Percentiles rank a stretch among this genome's conserved stretches.
Evolutionary conservation across 2,329 filamentous ascomycete genomes (phyloP).

Genomic region (Alternaria dauci): DNA sequence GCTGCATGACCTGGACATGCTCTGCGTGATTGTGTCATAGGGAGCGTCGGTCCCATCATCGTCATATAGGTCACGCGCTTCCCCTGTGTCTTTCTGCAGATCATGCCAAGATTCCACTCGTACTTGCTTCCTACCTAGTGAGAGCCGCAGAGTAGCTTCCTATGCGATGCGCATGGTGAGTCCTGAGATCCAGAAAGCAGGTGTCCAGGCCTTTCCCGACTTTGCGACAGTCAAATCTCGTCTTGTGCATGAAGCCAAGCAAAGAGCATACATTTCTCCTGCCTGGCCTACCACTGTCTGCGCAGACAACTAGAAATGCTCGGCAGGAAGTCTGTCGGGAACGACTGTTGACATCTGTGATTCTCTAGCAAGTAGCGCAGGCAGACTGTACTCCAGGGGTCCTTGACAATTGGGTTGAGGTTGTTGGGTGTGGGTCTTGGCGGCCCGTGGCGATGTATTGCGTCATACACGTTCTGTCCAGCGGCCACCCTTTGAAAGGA

Average conservation of each 20-base stretch:
- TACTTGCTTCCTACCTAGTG: not conserved
- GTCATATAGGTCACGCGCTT: conserved; percentile 1
- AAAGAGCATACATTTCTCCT: not conserved
- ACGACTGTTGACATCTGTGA: not conserved
- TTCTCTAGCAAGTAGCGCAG: not conserved
- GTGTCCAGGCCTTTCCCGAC: not conserved
- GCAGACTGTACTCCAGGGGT: not conserved
- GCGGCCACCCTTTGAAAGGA: not conserved
- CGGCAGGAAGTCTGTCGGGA: not conserved
- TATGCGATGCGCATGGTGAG: not conserved
- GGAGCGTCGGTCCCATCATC: not conserved
- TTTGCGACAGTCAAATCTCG: not conserved
- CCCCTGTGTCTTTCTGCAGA: not conserved
- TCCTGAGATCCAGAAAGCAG: not conserved
- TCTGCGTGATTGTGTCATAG: not conserved
- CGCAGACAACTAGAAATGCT: not conserved
- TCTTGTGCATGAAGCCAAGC: not conserved
- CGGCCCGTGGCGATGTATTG: conserved; percentile 15
- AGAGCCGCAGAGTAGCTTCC: not conserved
- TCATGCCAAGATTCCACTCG: not conserved
- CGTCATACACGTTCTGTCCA: conserved; percentile 11
- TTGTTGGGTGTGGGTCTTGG: conserved; percentile 15
- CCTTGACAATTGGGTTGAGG: not conserved
- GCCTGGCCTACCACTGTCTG: not conserved
- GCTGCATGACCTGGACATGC: not conserved